These are phyloP conservation scores for Penicillium manginii DNA, from an alignment of 495 filamentous ascomycete species.

Conservation along the genomic window DNA sequence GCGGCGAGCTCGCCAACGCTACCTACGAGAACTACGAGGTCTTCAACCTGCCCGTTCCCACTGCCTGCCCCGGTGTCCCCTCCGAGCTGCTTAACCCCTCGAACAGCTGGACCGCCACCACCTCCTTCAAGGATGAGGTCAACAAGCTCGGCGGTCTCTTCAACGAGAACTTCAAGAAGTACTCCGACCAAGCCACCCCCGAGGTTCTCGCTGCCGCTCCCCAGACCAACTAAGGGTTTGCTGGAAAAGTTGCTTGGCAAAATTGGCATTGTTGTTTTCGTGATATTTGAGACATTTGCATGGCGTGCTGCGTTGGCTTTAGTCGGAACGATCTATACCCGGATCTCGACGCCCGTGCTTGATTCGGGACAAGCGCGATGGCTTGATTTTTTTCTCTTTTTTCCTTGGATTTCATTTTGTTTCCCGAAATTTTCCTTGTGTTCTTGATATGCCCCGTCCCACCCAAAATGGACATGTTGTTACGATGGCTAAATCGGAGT, in stretches of 20 bases:
- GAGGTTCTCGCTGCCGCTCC: conserved; percentile 62
- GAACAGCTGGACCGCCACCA: conserved; percentile 83
- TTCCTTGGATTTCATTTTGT: conserved; percentile 10
- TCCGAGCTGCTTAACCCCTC: conserved; percentile 91
- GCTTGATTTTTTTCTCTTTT: conserved; percentile 23
- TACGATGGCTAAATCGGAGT: conserved; percentile 26
- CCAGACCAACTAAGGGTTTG: conserved; percentile 24
- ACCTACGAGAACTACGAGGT: conserved; percentile 95
- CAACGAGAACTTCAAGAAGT: conserved; percentile 97
- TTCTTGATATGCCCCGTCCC: conserved; percentile 4
- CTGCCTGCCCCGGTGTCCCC: conserved; percentile 81
- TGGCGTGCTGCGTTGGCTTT: conserved; percentile 37
- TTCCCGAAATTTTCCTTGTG: conserved; percentile 10
- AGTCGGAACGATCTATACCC: conserved; percentile 22
- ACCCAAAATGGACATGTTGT: conserved; percentile 24
- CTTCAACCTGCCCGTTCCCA: conserved; percentile 95
- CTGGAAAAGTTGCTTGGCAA: conserved; percentile 7
- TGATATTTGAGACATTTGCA: conserved; percentile 27
- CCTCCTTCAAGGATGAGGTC: conserved; percentile 82
- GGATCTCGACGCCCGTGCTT: conserved; percentile 27
- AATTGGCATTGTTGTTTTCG: conserved; percentile 34
- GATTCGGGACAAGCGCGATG: conserved; percentile 32
- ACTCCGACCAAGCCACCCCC: conserved; percentile 79
- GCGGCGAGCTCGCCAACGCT: conserved; percentile 84
- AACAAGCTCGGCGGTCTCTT: conserved; percentile 85